A percentile compares a stretch with the other conserved stretches of the same genome.
Conservation (phyloP, 345 rosid species). For the Eucalyptus erythrocorys region DNA sequence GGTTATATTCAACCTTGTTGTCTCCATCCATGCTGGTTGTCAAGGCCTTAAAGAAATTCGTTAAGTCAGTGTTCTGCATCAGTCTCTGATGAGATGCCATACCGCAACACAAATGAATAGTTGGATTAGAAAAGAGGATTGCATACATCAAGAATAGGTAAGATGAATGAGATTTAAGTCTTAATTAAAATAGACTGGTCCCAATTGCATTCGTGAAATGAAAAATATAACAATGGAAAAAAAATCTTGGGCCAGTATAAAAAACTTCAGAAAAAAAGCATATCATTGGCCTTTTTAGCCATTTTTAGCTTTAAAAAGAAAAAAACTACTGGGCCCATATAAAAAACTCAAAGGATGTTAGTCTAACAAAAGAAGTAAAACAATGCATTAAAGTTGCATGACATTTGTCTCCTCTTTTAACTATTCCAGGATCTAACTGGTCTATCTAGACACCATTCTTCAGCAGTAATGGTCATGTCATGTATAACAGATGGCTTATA, state of each 20-base stretch:
- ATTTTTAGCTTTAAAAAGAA: background rate
- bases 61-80: constrained; percentile 24
- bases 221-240: background rate
- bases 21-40: constrained; percentile 64
- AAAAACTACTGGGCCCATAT: background rate
- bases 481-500: background rate
- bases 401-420: background rate
- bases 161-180: background rate
- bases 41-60: constrained; percentile 61
- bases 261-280: background rate
- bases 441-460: background rate
- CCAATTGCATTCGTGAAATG: background rate
- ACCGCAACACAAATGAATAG: constrained; percentile 19
- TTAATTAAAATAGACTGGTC: background rate
- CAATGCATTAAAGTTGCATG: background rate
- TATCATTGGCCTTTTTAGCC: background rate
- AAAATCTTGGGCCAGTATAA: background rate
- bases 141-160: background rate
- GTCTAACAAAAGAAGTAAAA: background rate
- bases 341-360: constrained; percentile 31
- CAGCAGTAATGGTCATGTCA: background rate
- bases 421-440: background rate
- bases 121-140: background rate
- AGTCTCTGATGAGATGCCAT: constrained; percentile 60
- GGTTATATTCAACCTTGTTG: constrained; percentile 28